A percentile compares a stretch with the other conserved stretches of the same genome.
Conservation (phyloP, 768 basidiomycete species). For the Hirschioporus abietinus region DNA sequence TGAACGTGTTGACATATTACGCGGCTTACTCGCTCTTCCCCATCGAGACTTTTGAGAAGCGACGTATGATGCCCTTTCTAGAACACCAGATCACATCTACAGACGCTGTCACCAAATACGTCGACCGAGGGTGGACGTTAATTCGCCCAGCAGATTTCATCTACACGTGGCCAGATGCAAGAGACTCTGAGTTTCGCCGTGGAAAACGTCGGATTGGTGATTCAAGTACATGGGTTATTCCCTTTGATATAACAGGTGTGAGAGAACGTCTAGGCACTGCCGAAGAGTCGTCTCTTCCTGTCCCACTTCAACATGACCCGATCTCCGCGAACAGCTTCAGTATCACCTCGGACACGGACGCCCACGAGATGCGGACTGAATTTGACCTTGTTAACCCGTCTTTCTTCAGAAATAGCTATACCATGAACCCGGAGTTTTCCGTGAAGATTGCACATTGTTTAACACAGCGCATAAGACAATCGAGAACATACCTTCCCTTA, state of each 20-base stretch:
- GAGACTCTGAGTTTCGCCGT: neutral
- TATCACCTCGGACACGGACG: too few relatives aligned
- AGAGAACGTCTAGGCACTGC: neutral
- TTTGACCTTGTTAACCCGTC: too few relatives aligned
- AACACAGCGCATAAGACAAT: too few relatives aligned
- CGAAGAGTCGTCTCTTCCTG: too few relatives aligned
- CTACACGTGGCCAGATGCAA: neutral
- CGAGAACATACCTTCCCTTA: too few relatives aligned
- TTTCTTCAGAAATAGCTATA: too few relatives aligned
- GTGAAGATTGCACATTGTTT: too few relatives aligned
- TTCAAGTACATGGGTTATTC: neutral
- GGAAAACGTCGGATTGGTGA: neutral
- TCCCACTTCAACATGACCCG: too few relatives aligned
- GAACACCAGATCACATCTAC: neutral
- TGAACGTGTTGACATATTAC: neutral
- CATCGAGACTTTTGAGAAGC: neutral
- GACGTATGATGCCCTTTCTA: neutral
- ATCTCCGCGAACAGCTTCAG: too few relatives aligned
- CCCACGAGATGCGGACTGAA: too few relatives aligned
- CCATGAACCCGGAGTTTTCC: too few relatives aligned
- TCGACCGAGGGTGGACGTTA: neutral
- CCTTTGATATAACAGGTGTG: neutral
- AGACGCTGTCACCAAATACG: neutral
- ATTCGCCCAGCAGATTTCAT: neutral
- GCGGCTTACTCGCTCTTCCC: slow-evolving; percentile 2